These are phyloP conservation scores for Elasticomyces elasticus DNA, from an alignment of 495 filamentous ascomycete genomes.

Conservation along the genomic window DNA sequence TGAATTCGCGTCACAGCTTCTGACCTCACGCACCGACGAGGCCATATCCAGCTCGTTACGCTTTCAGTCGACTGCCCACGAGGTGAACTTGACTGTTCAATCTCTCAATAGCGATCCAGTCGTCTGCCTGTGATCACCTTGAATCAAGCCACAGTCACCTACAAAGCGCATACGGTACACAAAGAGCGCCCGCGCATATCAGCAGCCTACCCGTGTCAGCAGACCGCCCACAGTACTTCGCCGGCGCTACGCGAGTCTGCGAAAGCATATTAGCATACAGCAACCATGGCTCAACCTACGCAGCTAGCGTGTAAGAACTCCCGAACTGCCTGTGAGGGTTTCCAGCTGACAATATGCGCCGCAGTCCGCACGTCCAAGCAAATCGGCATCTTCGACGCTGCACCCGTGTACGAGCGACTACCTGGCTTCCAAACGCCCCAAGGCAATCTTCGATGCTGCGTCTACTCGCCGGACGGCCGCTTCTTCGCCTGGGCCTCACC, in stretches of 20 bases:
- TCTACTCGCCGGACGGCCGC: conserved; percentile 86
- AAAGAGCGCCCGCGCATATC: neutral
- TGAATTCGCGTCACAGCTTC: too few relatives aligned
- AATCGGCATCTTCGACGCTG: conserved; percentile 85
- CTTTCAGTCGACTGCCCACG: conserved; percentile 3
- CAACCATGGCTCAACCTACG: conserved; percentile 71
- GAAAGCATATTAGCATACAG: neutral
- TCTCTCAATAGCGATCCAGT: conserved; percentile 12
- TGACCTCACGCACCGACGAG: too few relatives aligned
- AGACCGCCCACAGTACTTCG: neutral
- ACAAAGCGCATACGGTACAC: conserved; percentile 11
- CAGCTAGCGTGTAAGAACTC: conserved; percentile 68
- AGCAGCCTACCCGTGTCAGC: neutral
- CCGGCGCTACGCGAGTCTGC: neutral
- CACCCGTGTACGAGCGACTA: conserved; percentile 75
- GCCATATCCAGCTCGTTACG: too few relatives aligned
- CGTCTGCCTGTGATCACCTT: conserved; percentile 15
- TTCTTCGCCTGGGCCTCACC: conserved; percentile 93
- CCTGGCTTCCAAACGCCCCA: conserved; percentile 79
- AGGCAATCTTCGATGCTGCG: conserved; percentile 86
- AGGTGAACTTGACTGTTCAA: conserved; percentile 21
- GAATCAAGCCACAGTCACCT: conserved; percentile 3
- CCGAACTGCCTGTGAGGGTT: neutral
- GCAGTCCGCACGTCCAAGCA: conserved; percentile 86
- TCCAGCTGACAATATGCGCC: conserved; percentile 9